Conservation (phyloP, 805 yeast genomes). For the Lachancea mirantina region DNA sequence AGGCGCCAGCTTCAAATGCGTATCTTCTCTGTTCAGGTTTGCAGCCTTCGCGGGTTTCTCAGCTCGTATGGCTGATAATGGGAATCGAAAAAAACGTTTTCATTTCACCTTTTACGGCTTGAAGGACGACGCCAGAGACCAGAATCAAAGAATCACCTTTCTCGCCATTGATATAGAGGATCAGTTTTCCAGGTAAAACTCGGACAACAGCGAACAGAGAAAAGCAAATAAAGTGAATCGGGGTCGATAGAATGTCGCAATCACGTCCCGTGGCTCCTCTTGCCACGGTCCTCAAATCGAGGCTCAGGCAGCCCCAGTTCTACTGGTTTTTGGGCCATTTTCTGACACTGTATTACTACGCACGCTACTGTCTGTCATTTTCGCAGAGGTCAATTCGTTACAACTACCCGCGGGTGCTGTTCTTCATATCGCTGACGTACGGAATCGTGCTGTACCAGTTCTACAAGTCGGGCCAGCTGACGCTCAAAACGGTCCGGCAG, state of each 20-base stretch:
- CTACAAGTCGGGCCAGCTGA: conserved; percentile 37
- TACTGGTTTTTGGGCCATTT: conserved; percentile 66
- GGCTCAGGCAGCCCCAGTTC: conserved; percentile 48
- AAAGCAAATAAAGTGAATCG: background rate
- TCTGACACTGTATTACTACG: conserved; percentile 37
- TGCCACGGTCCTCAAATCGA: conserved; percentile 16
- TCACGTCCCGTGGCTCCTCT: conserved; percentile 18
- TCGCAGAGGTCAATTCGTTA: conserved; percentile 27
- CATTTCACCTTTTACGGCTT: too few species aligned
- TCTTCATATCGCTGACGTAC: conserved; percentile 53
- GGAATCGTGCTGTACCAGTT: conserved; percentile 56
- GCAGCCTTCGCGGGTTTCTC: too few species aligned
- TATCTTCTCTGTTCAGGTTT: too few species aligned
- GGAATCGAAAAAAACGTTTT: too few species aligned
- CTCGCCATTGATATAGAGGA: too few species aligned
- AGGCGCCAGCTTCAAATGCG: too few species aligned
- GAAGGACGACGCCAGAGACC: too few species aligned
- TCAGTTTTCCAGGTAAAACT: background rate
- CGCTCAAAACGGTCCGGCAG: conserved; percentile 28
- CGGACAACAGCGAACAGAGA: background rate
- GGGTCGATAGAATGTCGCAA: too few species aligned
- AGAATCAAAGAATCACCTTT: too few species aligned
- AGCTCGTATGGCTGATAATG: too few species aligned
- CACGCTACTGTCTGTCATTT: conserved; percentile 37
- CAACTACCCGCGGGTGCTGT: conserved; percentile 38